These are phyloP conservation scores for Colletotrichum liaoningense DNA, from an alignment of 2,329 filamentous ascomycete species.

Conservation along the genomic window DNA sequence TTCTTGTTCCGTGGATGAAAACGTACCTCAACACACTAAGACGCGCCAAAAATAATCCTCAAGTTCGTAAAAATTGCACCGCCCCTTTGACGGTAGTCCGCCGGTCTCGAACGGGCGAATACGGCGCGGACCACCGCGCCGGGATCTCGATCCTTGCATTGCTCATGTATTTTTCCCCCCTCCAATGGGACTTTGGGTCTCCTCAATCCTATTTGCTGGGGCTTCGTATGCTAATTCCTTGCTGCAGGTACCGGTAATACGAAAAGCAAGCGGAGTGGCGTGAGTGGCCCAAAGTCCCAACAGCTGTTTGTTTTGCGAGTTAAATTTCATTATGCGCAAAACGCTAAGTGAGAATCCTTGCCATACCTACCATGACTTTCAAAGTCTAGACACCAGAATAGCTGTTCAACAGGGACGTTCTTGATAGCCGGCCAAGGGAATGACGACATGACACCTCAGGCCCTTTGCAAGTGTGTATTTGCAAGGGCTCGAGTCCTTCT, in stretches of 20 bases:
- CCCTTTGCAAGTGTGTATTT: too few relatives aligned
- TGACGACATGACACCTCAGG: neutral
- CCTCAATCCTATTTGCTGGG: neutral
- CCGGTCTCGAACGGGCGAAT: conserved; percentile 23
- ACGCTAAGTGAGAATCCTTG: neutral
- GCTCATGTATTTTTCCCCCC: neutral
- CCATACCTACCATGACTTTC: neutral
- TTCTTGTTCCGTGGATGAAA: neutral
- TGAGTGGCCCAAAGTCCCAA: neutral
- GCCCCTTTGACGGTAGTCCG: conserved; percentile 13
- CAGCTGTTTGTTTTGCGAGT: neutral
- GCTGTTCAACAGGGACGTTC: neutral
- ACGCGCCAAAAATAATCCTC: neutral
- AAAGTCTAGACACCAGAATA: neutral
- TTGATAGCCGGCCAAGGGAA: neutral
- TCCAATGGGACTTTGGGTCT: neutral
- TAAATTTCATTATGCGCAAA: neutral
- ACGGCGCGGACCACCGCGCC: neutral
- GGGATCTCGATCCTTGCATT: conserved; percentile 11
- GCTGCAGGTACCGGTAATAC: neutral
- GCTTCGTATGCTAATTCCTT: neutral
- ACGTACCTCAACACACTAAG: neutral
- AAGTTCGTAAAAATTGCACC: neutral
- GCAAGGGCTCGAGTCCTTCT: neutral
- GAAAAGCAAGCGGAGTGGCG: neutral